These are phyloP conservation scores for Fraxinus cuspidata DNA, from an alignment of 257 asterid genomes.

Conservation along the genomic window DNA sequence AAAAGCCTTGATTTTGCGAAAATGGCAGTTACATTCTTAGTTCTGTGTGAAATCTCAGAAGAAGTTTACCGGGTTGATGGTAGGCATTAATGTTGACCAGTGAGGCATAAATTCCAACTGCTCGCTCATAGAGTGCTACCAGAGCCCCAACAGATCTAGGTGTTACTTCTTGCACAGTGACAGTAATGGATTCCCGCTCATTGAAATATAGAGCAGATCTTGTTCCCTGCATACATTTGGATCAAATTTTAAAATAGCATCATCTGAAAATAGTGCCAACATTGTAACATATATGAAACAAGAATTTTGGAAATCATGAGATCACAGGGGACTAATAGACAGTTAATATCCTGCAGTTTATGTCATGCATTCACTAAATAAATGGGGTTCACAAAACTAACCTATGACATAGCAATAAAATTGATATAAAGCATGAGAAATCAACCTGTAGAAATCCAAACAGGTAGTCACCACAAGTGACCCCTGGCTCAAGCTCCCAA, in stretches of 20 bases:
- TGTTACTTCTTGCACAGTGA: slow-evolving; percentile 96
- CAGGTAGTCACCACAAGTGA: slow-evolving; percentile 94
- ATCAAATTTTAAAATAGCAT: slow-evolving; percentile 18
- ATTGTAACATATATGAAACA: neutral
- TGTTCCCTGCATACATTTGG: slow-evolving; percentile 65
- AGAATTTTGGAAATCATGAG: slow-evolving; percentile 3
- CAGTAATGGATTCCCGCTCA: slow-evolving; percentile 89
- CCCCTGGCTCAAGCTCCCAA: slow-evolving; percentile 99
- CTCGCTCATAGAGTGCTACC: slow-evolving; percentile 94
- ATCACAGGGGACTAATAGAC: slow-evolving; percentile 17
- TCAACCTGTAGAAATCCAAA: slow-evolving; percentile 91
- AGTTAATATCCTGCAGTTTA: slow-evolving; percentile 16
- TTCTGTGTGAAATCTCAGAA: slow-evolving; percentile 15
- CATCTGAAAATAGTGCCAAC: slow-evolving; percentile 2
- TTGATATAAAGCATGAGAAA: slow-evolving; percentile 16
- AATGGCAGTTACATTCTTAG: neutral
- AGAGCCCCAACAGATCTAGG: slow-evolving; percentile 97
- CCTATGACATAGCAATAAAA: slow-evolving; percentile 4
- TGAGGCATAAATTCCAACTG: slow-evolving; percentile 95
- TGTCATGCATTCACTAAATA: slow-evolving; percentile 15
- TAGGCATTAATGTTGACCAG: slow-evolving; percentile 93
- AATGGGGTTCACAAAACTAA: neutral
- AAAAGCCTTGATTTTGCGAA: neutral
- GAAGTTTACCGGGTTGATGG: slow-evolving; percentile 91
- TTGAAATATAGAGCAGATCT: slow-evolving; percentile 91